These are phyloP conservation scores for Umbelopsis vinacea DNA, from an alignment of 192 early-diverging fungal genomes.

Conservation along the genomic window DNA sequence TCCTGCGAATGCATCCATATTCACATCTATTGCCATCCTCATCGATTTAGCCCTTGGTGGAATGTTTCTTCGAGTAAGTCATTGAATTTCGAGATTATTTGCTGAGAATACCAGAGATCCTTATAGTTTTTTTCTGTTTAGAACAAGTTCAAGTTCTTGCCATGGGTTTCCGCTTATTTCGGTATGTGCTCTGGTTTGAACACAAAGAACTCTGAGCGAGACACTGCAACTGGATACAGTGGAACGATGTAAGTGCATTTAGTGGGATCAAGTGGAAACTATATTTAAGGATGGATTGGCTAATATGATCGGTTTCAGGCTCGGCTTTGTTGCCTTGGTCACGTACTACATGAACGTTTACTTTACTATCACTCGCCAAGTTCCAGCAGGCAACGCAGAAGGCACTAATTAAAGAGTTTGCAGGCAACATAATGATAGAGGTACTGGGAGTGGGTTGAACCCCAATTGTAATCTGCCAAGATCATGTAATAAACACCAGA, in stretches of 20 bases:
- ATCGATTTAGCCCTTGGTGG: constrained; percentile 34
- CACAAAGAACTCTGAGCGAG: constrained; percentile 30
- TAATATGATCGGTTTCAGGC: not conserved
- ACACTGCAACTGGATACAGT: constrained; percentile 29
- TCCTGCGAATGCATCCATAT: not conserved
- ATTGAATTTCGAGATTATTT: not conserved
- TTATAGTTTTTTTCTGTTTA: not conserved
- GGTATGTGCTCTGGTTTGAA: constrained; percentile 37
- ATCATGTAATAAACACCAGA: too few species aligned
- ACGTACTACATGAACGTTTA: constrained; percentile 15
- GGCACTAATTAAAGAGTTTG: not conserved
- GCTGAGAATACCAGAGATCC: not conserved
- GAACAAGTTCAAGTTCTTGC: constrained; percentile 37
- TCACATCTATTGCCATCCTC: not conserved
- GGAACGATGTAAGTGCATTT: constrained; percentile 35
- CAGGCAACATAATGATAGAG: not conserved
- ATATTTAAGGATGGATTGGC: not conserved
- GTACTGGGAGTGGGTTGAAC: too few species aligned
- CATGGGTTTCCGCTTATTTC: constrained; percentile 43
- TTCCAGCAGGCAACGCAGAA: constrained; percentile 2
- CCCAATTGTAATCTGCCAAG: too few species aligned
- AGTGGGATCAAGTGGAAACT: not conserved
- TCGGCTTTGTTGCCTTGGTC: not conserved
- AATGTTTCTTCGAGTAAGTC: constrained; percentile 42
- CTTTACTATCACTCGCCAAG: not conserved